Conservation (phyloP, 2,329 filamentous ascomycete genomes). For the Anthostomella pinea region DNA sequence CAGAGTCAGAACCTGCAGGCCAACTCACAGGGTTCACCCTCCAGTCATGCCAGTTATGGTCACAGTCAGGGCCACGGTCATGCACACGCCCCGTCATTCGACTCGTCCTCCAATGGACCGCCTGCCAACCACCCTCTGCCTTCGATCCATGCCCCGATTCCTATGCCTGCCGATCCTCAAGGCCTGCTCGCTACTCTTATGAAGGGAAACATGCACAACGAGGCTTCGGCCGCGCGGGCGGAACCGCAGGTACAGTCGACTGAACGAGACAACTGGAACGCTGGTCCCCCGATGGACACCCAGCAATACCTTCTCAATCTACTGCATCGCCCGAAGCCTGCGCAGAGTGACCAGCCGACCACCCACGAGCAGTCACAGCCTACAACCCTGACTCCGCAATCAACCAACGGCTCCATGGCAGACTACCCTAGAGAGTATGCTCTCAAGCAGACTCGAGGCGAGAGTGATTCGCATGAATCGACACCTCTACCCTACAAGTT, state of each 20-base stretch:
- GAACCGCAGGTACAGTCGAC: conserved; percentile 32
- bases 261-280: conserved; percentile 39
- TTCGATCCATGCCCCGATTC: conserved; percentile 56
- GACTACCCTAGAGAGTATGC: conserved; percentile 27
- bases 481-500: conserved; percentile 28
- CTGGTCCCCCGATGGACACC: conserved; percentile 62
- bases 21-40: conserved; percentile 26
- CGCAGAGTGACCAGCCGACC: conserved; percentile 50
- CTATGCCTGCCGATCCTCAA: conserved; percentile 53
- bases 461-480: conserved; percentile 23
- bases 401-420: conserved; percentile 32
- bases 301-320: conserved; percentile 84
- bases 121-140: conserved; percentile 31
- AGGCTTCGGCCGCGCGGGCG: conserved; percentile 35
- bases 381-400: conserved; percentile 45
- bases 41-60: too few relatives aligned
- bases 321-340: conserved; percentile 73
- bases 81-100: conserved; percentile 21
- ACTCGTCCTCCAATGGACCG: conserved; percentile 15
- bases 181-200: conserved; percentile 60
- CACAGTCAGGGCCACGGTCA: too few relatives aligned
- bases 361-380: conserved; percentile 42
- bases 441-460: conserved; percentile 18
- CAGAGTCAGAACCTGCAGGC: conserved; percentile 32
- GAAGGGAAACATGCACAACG: conserved; percentile 52